phyloP scores from a whole-genome alignment of 1,284 basidiomycete species.

The Kalmanozyma brasiliensis region DNA sequence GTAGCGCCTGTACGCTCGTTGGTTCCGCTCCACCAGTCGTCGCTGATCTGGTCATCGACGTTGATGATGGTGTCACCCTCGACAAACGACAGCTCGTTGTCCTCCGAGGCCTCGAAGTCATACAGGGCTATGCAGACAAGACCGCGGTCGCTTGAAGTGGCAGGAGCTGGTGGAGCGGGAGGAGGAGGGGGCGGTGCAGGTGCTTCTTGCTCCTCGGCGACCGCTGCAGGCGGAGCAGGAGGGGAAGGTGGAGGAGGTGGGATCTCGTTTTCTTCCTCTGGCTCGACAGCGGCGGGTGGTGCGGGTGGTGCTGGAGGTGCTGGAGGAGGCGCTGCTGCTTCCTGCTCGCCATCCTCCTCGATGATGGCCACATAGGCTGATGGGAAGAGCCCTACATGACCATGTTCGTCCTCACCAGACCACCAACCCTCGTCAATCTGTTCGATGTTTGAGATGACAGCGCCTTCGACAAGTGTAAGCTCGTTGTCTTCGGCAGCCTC shows the following conservation, averaged over 20 bases:
- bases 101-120: slow-evolving; percentile 66
- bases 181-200: slow-evolving; percentile 38
- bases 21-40: slow-evolving; percentile 67
- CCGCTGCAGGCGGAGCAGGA: slow-evolving; percentile 41
- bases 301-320: slow-evolving; percentile 43
- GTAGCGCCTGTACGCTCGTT: slow-evolving; percentile 68
- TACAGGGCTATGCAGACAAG: slow-evolving; percentile 62
- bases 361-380: slow-evolving; percentile 64
- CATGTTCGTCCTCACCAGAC: slow-evolving; percentile 60
- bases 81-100: slow-evolving; percentile 62
- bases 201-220: slow-evolving; percentile 4
- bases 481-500: slow-evolving; percentile 66
- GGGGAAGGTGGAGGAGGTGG: slow-evolving; percentile 71
- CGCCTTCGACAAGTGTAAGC: slow-evolving; percentile 58
- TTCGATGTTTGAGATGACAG: slow-evolving; percentile 56
- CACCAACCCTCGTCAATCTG: slow-evolving; percentile 67
- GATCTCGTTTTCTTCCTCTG: slow-evolving; percentile 25
- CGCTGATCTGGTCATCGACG: slow-evolving; percentile 64
- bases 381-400: slow-evolving; percentile 64
- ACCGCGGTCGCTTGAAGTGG: slow-evolving; percentile 6
- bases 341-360: slow-evolving; percentile 20
- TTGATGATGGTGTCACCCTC: slow-evolving; percentile 64
- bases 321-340: slow-evolving; percentile 32
- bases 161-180: slow-evolving; percentile 13
- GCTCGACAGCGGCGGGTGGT: slow-evolving; percentile 21